Evolutionary conservation across 1,284 basidiomycete species (phyloP).

Genomic region (Leccinum pachyderme): DNA sequence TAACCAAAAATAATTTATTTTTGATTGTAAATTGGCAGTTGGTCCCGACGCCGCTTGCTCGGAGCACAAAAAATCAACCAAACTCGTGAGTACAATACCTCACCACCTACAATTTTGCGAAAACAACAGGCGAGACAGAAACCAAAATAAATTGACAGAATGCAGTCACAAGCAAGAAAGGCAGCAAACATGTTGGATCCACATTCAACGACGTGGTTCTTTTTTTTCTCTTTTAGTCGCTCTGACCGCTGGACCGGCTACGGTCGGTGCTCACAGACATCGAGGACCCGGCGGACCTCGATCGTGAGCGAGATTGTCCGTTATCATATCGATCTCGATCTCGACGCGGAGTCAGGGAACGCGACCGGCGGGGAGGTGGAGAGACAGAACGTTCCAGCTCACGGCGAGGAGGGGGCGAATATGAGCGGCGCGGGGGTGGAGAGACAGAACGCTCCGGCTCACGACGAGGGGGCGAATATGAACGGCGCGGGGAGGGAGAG

Average conservation of each 20-base stretch:
- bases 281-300: constrained; percentile 40
- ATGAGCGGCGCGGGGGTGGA: constrained; percentile 21
- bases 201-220: not conserved
- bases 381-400: constrained; percentile 22
- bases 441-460: not conserved
- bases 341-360: constrained; percentile 29
- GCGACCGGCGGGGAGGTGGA: constrained; percentile 25
- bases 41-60: not conserved
- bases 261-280: constrained; percentile 47
- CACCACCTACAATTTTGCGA: constrained; percentile 13
- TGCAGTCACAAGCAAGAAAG: not conserved
- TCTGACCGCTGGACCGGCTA: constrained; percentile 24
- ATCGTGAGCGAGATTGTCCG: constrained; percentile 28
- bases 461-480: not conserved
- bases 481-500: not conserved
- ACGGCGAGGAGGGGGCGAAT: constrained; percentile 38
- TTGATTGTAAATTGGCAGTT: not conserved
- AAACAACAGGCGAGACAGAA: not conserved
- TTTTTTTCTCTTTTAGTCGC: constrained; percentile 13
- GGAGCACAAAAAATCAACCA: not conserved
- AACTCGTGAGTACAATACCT: not conserved
- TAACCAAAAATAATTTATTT: not conserved
- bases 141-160: not conserved
- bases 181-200: not conserved
- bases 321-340: constrained; percentile 19